Evolutionary conservation across 108 stramenopile genomes (phyloP), one percentile per base, ranked within the genome.

Genomic region (Bacterosira constricta): DNA sequence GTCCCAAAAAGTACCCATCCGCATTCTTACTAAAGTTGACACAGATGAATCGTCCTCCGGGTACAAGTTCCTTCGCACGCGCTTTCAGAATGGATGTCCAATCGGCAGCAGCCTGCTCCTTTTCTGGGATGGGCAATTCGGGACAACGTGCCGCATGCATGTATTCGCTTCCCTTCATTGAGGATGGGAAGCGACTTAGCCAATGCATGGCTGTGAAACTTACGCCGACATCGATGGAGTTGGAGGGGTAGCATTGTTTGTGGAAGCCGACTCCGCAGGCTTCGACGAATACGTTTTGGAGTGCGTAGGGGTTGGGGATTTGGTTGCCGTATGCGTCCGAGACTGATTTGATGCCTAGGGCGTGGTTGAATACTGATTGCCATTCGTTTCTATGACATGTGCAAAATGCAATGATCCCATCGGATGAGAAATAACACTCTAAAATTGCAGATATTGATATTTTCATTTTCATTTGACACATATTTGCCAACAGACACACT

Each of bases 171-270:
- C 80, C 80, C 32, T 38, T 50, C 11, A 81, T 21, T 12, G 74
- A 75, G 4, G 62, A 66, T 5, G 74, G 74, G 4, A 61, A 69
- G 4, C 50, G 37, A 35, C 65, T 68, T 15, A 83, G 44, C 85
- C 85, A 86, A 55, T 83, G 85, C 85, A 83, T 86, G 7, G 81
- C 85, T 31, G 81, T 86, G 66, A 72, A 75, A 29, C 46, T 45
- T 11, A 82, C 60, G 21, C 75, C 81, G 26, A 82, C 69, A 44
- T 86, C 75, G 23, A 83, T 82, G 11, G 64, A 59, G 13, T 75
- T 69, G n/a, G 71, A 42, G 6, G 85, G 57, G 63, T 75, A 76
- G 57, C 73, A 73, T 64, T 79, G 81, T n/a, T 62, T 49, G 34
- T 86, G 81, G 60, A 85, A 85, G 0, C 72, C 72, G 18, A 77